Percentiles rank a stretch among this genome's conserved stretches.
These are phyloP conservation scores for Orbilia oligospora DNA, from an alignment of 2,329 filamentous ascomycete species.

Conservation along the genomic window DNA sequence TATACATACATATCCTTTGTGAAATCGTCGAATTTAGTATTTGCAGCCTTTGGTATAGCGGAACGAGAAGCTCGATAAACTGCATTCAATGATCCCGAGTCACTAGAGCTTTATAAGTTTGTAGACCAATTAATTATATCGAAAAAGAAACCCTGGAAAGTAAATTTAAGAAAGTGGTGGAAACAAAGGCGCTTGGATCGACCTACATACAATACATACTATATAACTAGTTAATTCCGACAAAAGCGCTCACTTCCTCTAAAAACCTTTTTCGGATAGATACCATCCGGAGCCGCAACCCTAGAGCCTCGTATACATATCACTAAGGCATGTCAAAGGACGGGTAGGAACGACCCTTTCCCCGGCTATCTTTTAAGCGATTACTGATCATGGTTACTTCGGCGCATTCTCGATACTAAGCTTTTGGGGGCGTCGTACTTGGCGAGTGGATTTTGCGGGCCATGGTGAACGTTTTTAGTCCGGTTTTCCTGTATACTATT, in stretches of 20 bases:
- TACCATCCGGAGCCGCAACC: slow-evolving; percentile 17
- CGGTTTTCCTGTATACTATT: not conserved
- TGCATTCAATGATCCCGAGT: too few species aligned
- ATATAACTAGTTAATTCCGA: not conserved
- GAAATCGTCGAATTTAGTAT: too few species aligned
- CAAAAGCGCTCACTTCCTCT: not conserved
- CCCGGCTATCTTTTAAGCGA: slow-evolving; percentile 13
- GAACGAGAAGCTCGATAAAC: too few species aligned
- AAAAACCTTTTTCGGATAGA: slow-evolving; percentile 19
- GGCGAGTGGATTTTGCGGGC: slow-evolving; percentile 14
- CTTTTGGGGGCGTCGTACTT: not conserved
- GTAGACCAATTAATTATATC: too few species aligned
- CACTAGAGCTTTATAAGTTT: too few species aligned
- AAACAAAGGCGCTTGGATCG: too few species aligned
- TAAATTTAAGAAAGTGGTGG: too few species aligned
- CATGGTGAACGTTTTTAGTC: not conserved
- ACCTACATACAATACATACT: too few species aligned
- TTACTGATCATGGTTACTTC: slow-evolving; percentile 10
- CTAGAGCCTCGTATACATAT: slow-evolving; percentile 20
- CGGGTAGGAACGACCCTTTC: slow-evolving; percentile 27
- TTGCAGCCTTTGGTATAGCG: too few species aligned
- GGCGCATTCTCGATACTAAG: not conserved
- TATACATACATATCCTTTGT: too few species aligned
- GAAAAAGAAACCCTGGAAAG: too few species aligned
- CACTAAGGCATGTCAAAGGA: slow-evolving; percentile 12